phyloP scores from a whole-genome alignment of 257 asterid species.

The Misopates orontium region DNA sequence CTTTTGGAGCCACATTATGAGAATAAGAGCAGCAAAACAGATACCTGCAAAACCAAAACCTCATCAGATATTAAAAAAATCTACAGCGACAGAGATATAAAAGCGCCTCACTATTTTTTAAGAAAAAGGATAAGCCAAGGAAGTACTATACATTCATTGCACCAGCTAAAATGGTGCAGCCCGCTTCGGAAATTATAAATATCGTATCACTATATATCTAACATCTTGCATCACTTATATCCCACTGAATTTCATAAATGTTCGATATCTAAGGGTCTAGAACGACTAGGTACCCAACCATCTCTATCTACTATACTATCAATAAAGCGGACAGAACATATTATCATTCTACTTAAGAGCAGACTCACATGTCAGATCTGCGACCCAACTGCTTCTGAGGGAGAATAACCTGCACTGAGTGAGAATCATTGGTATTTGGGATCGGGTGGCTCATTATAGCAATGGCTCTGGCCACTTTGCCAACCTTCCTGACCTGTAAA shows the following conservation, averaged over 20 bases:
- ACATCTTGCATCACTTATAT: neutral
- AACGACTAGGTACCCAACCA: neutral
- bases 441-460: constrained; percentile 97
- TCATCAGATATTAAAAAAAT: constrained; percentile 15
- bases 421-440: constrained; percentile 83
- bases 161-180: constrained; percentile 14
- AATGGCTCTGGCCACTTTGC: constrained; percentile 89
- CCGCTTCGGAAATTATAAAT: neutral
- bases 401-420: constrained; percentile 86
- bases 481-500: constrained; percentile 74
- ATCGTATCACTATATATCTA: neutral
- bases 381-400: constrained; percentile 97
- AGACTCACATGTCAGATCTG: constrained; percentile 84
- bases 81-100: neutral
- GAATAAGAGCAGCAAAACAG: constrained; percentile 93
- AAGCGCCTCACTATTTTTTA: neutral
- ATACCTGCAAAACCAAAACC: constrained; percentile 57
- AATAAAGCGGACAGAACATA: constrained; percentile 15
- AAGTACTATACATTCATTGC: neutral
- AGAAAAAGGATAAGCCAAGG: neutral
- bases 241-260: neutral
- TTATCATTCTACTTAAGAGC: constrained; percentile 16
- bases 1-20: constrained; percentile 98
- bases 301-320: constrained; percentile 13
- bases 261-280: neutral